Evolutionary conservation across 352 stramenopile genomes (phyloP), one percentile per base, ranked within the genome.

Genomic region (Globisporangium middletonii): DNA sequence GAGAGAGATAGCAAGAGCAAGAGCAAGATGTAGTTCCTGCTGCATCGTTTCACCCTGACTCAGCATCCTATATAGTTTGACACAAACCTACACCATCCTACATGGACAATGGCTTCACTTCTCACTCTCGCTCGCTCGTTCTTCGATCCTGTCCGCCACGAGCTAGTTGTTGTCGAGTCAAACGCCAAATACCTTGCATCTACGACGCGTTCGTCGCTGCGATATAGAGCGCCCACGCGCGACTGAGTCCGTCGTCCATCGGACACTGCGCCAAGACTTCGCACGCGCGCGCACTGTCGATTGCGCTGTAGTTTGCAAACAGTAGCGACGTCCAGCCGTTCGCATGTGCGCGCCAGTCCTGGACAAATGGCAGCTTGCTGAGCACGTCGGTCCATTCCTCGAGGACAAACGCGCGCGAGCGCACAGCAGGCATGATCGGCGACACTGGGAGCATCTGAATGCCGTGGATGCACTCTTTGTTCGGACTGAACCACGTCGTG

Each of bases 381-480:
- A 89, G 60, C 51, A 89, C 70, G 54, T 84, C 65, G 16, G 83
- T 57, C 79, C 79, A 89, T 53, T 89, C 79, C 44, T 89, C 77
- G 7, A 63, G 60, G 13, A 89, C 67, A 49, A 89, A 89, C 23
- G 48, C 37, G 19, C 9, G 5, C 15, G 69, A 55, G 38, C 79
- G 75, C 2, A 79, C 71, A 16, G 71, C 62, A 50, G 73, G 65
- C 16, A 76, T 63, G 50, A 86, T 76, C 7, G 79, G 75, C 37
- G 77, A 85, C 28, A 89, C 67, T 0, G 79, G 79, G 5, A 89
- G 64, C 79, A 89, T 89, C 68, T 89, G 79, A 55, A 89, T 89
- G 52, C 79, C 79, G 63, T 89, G 79, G 49, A 89, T 89, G 62
- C 79, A 89, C 33, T 88, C 71, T 62, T 83, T 83, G 52, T 83